Conservation (phyloP, 441 rosid genomes). For the Erodium texanum region DNA sequence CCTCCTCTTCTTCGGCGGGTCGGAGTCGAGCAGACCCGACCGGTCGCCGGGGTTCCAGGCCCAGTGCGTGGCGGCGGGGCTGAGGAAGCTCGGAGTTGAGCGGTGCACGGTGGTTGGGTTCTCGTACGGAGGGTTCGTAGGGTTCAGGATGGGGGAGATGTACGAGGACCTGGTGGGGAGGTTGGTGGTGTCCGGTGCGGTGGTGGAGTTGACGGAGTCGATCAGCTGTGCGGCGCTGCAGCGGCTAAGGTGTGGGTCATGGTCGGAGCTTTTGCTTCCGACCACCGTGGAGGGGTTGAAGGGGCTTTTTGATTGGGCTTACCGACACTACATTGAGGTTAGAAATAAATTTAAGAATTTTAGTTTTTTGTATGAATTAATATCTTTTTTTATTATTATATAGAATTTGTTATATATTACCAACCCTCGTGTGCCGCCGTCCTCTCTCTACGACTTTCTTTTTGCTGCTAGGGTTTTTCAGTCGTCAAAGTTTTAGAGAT, state of each 20-base stretch:
- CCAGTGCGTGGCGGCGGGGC: slow-evolving; percentile 28
- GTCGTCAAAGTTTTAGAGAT: too few relatives aligned
- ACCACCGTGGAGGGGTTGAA: slow-evolving; percentile 15
- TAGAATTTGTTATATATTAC: too few relatives aligned
- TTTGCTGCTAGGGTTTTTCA: too few relatives aligned
- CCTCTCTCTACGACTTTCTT: too few relatives aligned
- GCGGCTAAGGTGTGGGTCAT: slow-evolving; percentile 22
- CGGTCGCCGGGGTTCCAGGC: slow-evolving; percentile 35
- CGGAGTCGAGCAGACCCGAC: slow-evolving; percentile 12
- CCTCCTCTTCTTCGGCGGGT: slow-evolving; percentile 24
- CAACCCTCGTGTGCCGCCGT: too few relatives aligned
- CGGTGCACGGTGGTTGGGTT: slow-evolving; percentile 30
- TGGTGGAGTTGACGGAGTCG: slow-evolving; percentile 28
- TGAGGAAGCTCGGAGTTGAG: slow-evolving; percentile 16
- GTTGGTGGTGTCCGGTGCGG: slow-evolving; percentile 24
- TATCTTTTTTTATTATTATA: too few relatives aligned
- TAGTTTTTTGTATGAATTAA: too few relatives aligned
- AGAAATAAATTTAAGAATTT: too few relatives aligned
- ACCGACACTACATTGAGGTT: slow-evolving; percentile 23
- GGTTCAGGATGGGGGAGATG: slow-evolving; percentile 34
- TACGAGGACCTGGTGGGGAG: slow-evolving; percentile 29
- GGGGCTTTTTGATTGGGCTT: slow-evolving; percentile 15
- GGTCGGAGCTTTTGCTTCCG: slow-evolving; percentile 32
- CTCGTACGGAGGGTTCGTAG: slow-evolving; percentile 35
- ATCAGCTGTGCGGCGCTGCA: slow-evolving; percentile 1